Base-by-base conservation (phyloP, 306 rosid genomes). In the Vigna mungo region DNA sequence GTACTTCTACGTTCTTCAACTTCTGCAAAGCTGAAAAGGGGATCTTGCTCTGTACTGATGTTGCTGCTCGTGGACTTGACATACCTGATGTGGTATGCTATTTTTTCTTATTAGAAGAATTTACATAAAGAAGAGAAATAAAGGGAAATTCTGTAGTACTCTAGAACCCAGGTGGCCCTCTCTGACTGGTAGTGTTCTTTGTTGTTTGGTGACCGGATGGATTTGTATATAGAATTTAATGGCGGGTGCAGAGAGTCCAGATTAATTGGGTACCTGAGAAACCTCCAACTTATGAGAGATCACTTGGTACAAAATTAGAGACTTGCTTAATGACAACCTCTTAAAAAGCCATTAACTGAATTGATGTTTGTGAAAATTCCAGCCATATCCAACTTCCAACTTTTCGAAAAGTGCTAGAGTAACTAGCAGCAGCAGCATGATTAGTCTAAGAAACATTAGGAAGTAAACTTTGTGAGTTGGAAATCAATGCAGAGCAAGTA, bases 51-150 rank as follows among this genome's bases (percentile, higher is more conserved):
- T 92, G 98, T 82, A 92, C 98, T 63, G 97, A 95, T 86, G 98
- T 95, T 86, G 97, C 97, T 83, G 98, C 98, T 32, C 98, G 98
- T 59, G 98, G 98, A 14, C 90, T 93, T 52, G 98, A 93, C 80
- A 91, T 93, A 43, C 98, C 97, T 52, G 88, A 86, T 41, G 98
- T 93, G 86, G 98, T 93, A 88, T 71, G 52, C 70, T 52, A 43
- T 13, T 46, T 60, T 59, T 34, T 41, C 68, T 78, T 75, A 9
- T 15, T 15, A 20, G 77, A 41, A 16, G 6, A 48, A 21, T 15
- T 37, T 37, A 15, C 1, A 15, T 64, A 14, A 3, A 10, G 10
- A 34, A 63, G 61, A 56, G 37, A 58, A 36, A 34, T 34, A 34
- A 34, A 78, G 54, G 77, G 77, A 43, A n/a, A 36, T 49, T 71